Evolutionary conservation across 139 green algal genomes (phyloP).

Genomic region (Chlorella sp.): DNA sequence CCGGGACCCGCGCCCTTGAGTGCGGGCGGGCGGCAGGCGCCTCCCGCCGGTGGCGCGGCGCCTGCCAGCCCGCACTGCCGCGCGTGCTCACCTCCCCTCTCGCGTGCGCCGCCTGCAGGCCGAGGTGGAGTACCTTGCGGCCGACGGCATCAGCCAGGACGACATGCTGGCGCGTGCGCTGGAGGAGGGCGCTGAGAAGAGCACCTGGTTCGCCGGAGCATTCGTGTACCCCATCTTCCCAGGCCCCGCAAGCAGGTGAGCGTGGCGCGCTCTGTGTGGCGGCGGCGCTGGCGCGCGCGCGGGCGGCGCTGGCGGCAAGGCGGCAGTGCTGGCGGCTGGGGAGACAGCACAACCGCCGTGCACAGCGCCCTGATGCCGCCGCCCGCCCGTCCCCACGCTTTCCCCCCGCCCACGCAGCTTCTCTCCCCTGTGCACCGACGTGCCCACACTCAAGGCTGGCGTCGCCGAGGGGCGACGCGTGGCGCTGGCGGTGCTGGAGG

Average conservation of each 20-base stretch:
- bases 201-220: slow-evolving; percentile 49
- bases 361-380: background rate
- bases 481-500: slow-evolving; percentile 27
- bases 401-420: slow-evolving; percentile 14
- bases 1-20: too few species aligned
- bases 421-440: slow-evolving; percentile 63
- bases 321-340: too few species aligned
- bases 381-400: background rate
- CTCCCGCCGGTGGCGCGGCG: too few species aligned
- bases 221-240: slow-evolving; percentile 46
- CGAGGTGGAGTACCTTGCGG: slow-evolving; percentile 27
- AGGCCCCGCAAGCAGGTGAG: background rate
- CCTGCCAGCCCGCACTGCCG: too few species aligned
- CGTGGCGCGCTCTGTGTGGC: background rate
- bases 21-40: too few species aligned
- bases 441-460: slow-evolving; percentile 44
- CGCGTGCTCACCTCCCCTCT: too few species aligned
- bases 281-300: background rate
- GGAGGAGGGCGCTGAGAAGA: slow-evolving; percentile 30
- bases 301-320: background rate
- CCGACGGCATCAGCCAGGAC: slow-evolving; percentile 44
- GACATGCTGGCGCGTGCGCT: slow-evolving; percentile 50
- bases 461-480: slow-evolving; percentile 51
- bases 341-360: too few species aligned
- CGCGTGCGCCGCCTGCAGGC: background rate